Evolutionary conservation across 2,329 filamentous ascomycete genomes (phyloP).

Genomic region (Phialophora macrospora): DNA sequence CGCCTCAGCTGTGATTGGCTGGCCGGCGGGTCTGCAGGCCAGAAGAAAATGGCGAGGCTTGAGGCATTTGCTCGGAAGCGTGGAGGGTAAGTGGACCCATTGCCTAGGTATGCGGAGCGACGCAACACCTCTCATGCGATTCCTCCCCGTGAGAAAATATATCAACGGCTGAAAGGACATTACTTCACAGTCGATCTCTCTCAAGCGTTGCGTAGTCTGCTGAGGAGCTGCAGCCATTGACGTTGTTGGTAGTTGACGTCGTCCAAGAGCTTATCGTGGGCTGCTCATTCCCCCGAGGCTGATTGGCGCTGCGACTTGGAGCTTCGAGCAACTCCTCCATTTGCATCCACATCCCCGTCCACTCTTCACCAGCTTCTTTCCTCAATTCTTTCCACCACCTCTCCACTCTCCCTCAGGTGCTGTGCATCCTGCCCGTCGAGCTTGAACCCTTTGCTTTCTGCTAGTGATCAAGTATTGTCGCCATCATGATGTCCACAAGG

Average conservation of each 20-base stretch:
- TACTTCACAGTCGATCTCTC: not conserved
- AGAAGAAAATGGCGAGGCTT: slow-evolving; percentile 28
- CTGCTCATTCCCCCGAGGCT: slow-evolving; percentile 23
- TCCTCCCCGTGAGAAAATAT: slow-evolving; percentile 1
- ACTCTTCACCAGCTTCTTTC: slow-evolving; percentile 47
- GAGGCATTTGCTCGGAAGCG: slow-evolving; percentile 34
- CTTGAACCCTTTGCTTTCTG: slow-evolving; percentile 44
- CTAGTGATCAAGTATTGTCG: slow-evolving; percentile 45
- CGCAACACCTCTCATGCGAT: slow-evolving; percentile 10
- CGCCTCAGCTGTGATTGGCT: slow-evolving; percentile 30
- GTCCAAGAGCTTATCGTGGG: slow-evolving; percentile 34
- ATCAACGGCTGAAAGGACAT: not conserved
- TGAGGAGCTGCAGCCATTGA: slow-evolving; percentile 18
- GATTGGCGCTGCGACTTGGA: slow-evolving; percentile 22
- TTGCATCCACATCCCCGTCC: slow-evolving; percentile 21
- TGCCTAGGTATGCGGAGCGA: slow-evolving; percentile 24
- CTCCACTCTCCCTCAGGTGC: slow-evolving; percentile 47
- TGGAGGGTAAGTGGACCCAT: slow-evolving; percentile 19
- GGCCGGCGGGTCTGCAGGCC: slow-evolving; percentile 29
- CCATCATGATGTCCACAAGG: slow-evolving; percentile 55
- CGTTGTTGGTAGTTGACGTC: slow-evolving; percentile 28
- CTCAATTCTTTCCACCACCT: slow-evolving; percentile 44
- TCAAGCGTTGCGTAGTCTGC: not conserved
- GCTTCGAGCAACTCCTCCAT: slow-evolving; percentile 20
- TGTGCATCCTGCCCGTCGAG: slow-evolving; percentile 43